phyloP scores from a whole-genome alignment of 2,329 filamentous ascomycete genomes.

The Pseudocercospora fijiensis region DNA sequence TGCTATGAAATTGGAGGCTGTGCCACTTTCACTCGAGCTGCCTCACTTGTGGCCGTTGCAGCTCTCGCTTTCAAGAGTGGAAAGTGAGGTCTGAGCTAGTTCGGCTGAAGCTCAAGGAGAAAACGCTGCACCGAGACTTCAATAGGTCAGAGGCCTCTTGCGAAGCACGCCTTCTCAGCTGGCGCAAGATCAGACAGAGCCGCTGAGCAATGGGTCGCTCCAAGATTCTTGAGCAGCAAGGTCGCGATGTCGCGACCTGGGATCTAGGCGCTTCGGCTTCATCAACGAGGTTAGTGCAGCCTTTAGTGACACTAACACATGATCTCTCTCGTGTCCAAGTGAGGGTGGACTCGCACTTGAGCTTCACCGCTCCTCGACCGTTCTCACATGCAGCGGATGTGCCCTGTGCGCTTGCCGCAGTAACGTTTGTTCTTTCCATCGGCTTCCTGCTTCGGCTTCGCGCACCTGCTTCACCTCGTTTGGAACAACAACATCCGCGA shows the following conservation, averaged over 20 bases:
- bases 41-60: background rate
- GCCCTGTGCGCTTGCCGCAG: background rate
- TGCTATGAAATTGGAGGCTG: background rate
- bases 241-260: background rate
- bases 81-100: background rate
- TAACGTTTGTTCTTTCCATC: background rate
- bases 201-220: background rate
- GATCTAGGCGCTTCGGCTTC: background rate
- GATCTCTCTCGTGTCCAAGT: background rate
- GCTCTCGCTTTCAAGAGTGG: background rate
- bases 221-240: background rate
- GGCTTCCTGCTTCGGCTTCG: background rate
- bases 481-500: slow-evolving; percentile 5
- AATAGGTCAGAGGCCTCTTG: no score
- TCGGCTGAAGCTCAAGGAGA: background rate
- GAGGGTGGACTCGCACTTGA: background rate
- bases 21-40: background rate
- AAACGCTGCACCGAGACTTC: background rate
- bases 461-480: slow-evolving; percentile 1
- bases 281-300: background rate
- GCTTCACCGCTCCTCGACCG: background rate
- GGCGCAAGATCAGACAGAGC: background rate
- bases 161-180: background rate
- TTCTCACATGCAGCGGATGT: slow-evolving; percentile 4
- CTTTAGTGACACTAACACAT: background rate